These are phyloP conservation scores for Wakefieldia striispora DNA, from an alignment of 768 basidiomycete genomes.

Conservation along the genomic window DNA sequence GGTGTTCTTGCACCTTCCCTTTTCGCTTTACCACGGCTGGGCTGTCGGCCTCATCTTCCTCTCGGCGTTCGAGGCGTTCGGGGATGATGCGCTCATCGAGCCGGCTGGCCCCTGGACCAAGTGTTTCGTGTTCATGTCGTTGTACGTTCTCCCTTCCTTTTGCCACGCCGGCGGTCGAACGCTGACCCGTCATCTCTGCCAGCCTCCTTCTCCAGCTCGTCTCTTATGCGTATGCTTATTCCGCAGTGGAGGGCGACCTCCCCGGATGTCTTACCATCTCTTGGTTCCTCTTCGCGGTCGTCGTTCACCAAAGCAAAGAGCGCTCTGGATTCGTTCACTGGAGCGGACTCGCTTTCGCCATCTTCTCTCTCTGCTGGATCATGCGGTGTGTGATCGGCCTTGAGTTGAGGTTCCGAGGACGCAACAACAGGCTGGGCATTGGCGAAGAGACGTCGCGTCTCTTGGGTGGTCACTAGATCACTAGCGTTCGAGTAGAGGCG, in stretches of 20 bases:
- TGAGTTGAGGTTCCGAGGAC: conserved; percentile 34
- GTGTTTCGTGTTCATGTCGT: conserved; percentile 56
- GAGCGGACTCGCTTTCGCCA: conserved; percentile 60
- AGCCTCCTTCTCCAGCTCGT: conserved; percentile 58
- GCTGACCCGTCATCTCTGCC: not conserved
- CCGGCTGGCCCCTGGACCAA: conserved; percentile 59
- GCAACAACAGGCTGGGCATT: conserved; percentile 31
- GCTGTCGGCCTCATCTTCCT: conserved; percentile 50
- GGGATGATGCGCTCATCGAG: conserved; percentile 51
- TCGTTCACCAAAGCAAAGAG: conserved; percentile 44
- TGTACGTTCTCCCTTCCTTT: conserved; percentile 33
- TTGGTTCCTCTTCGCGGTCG: conserved; percentile 66
- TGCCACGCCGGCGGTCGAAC: not conserved
- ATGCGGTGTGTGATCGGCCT: conserved; percentile 50
- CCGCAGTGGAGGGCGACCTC: conserved; percentile 61
- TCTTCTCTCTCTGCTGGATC: conserved; percentile 63
- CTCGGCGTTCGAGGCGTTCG: conserved; percentile 61
- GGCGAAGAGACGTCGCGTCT: conserved; percentile 33
- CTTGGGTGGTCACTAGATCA: conserved; percentile 24
- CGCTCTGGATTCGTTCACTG: conserved; percentile 60
- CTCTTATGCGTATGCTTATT: conserved; percentile 65
- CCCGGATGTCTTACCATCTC: conserved; percentile 67
- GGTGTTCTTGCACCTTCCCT: conserved; percentile 69
- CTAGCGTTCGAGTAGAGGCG: not conserved
- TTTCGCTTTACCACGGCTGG: conserved; percentile 70